A percentile compares a stretch with the other conserved stretches of the same genome.
These are phyloP conservation scores for Calonectria hawksworthii DNA, from an alignment of 2,329 filamentous ascomycete genomes.

Conservation along the genomic window DNA sequence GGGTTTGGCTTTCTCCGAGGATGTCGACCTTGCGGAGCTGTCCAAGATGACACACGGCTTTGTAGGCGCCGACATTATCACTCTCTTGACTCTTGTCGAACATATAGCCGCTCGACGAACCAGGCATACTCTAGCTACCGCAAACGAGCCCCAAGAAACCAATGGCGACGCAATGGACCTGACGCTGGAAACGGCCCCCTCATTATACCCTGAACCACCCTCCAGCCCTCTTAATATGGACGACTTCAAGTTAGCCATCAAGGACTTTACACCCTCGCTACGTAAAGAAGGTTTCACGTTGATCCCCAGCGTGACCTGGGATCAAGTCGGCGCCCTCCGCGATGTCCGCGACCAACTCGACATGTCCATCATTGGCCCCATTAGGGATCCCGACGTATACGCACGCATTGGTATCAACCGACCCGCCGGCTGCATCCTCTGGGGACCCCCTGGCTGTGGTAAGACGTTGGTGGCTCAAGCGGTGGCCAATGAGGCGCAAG, in stretches of 20 bases:
- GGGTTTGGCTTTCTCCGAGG: slow-evolving; percentile 72
- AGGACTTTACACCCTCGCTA: slow-evolving; percentile 74
- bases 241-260: slow-evolving; percentile 82
- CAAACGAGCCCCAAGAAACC: neutral
- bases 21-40: slow-evolving; percentile 80
- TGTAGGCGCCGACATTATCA: slow-evolving; percentile 89
- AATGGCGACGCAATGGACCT: slow-evolving; percentile 38
- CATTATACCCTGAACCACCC: slow-evolving; percentile 9
- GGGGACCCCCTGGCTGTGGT: slow-evolving; percentile 96
- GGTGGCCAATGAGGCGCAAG: slow-evolving; percentile 93
- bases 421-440: slow-evolving; percentile 90
- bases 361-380: slow-evolving; percentile 90
- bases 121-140: slow-evolving; percentile 27
- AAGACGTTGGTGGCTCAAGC: slow-evolving; percentile 98
- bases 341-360: slow-evolving; percentile 85
- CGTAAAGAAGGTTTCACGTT: slow-evolving; percentile 94
- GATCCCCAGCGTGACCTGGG: slow-evolving; percentile 93
- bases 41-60: slow-evolving; percentile 92
- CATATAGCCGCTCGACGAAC: slow-evolving; percentile 53
- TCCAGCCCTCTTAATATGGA: slow-evolving; percentile 41
- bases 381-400: slow-evolving; percentile 85
- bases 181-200: neutral
- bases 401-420: slow-evolving; percentile 82
- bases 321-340: slow-evolving; percentile 87
- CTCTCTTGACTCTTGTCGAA: slow-evolving; percentile 64